Conservation (phyloP, 495 filamentous ascomycete genomes). For the Ascobolus immersus region DNA sequence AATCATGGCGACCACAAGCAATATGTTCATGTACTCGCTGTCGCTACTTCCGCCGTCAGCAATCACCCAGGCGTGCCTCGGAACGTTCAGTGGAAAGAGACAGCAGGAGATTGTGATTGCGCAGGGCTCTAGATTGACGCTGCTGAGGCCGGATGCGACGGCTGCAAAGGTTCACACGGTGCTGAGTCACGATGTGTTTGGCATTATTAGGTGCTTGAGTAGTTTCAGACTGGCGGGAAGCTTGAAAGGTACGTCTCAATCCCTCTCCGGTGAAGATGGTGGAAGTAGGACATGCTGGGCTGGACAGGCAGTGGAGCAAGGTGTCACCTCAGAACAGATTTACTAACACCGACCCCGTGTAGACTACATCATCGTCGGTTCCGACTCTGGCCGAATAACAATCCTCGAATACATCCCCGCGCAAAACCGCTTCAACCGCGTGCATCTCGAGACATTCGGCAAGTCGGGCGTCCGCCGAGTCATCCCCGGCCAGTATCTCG, state of each 20-base stretch:
- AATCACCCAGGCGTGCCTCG: constrained; percentile 67
- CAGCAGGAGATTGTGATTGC: constrained; percentile 93
- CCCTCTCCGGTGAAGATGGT: not conserved
- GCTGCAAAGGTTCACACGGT: constrained; percentile 66
- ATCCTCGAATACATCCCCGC: constrained; percentile 78
- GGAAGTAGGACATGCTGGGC: no score
- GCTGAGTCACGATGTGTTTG: constrained; percentile 79
- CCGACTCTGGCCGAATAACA: constrained; percentile 82
- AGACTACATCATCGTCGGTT: constrained; percentile 93
- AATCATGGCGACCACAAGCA: constrained; percentile 88
- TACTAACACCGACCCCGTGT: constrained; percentile 31
- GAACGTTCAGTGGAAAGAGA: constrained; percentile 80
- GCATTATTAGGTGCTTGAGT: constrained; percentile 68
- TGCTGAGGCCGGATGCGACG: constrained; percentile 62
- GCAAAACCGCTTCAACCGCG: constrained; percentile 63
- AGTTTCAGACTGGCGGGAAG: constrained; percentile 79
- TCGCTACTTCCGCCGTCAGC: constrained; percentile 79
- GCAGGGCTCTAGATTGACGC: constrained; percentile 65
- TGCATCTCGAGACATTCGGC: constrained; percentile 91
- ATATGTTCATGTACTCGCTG: constrained; percentile 92
- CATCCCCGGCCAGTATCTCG: constrained; percentile 83
- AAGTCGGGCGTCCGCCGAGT: constrained; percentile 91
- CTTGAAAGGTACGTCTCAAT: constrained; percentile 63
- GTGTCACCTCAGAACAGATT: constrained; percentile 18
- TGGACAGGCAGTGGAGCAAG: no score